Evolutionary conservation across 108 stramenopile species (phyloP).

Genomic region (Cyclotella atomus): DNA sequence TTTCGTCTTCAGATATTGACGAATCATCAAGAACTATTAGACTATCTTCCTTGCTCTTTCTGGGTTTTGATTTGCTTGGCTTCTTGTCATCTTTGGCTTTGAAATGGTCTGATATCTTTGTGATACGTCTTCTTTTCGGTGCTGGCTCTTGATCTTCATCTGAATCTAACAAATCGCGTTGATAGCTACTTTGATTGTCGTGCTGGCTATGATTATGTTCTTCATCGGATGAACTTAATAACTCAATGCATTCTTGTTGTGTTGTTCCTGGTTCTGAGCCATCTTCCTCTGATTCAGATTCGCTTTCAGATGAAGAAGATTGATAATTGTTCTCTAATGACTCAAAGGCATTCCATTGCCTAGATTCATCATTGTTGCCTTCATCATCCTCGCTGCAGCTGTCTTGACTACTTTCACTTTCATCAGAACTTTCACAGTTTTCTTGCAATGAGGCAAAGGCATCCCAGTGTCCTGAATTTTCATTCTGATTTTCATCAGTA

Average conservation of each 20-base stretch:
- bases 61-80: background rate
- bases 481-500: background rate
- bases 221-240: background rate
- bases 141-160: background rate
- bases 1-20: conserved; percentile 11
- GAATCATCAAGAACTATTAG: background rate
- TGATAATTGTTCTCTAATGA: conserved; percentile 6
- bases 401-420: background rate
- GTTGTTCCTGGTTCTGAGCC: background rate
- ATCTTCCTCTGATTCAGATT: background rate
- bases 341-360: conserved; percentile 8
- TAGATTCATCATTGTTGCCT: background rate
- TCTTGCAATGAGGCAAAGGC: conserved; percentile 9
- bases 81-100: background rate
- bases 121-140: background rate
- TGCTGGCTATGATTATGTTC: background rate
- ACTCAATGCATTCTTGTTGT: conserved; percentile 7
- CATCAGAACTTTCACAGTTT: conserved; percentile 6
- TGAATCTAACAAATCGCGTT: background rate
- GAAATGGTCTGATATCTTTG: conserved; percentile 4
- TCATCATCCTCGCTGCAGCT: background rate
- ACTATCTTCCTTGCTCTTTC: background rate
- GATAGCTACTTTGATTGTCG: too few relatives aligned
- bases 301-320: background rate
- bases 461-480: conserved; percentile 5